These are phyloP conservation scores for Nothophytophthora sp. DNA, from an alignment of 352 stramenopile species.

Conservation along the genomic window DNA sequence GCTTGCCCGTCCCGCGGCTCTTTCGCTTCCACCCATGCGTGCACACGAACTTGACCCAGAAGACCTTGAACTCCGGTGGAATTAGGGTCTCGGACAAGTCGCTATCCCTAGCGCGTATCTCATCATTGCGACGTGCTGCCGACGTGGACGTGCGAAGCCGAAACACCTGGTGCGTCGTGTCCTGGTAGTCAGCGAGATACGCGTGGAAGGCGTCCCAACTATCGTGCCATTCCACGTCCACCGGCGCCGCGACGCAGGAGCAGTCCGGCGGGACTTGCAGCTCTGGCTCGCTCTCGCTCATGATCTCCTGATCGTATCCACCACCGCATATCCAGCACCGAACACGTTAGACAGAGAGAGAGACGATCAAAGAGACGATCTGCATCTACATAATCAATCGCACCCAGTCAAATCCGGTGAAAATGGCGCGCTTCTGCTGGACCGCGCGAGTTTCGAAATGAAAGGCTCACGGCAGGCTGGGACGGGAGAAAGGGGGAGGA, in stretches of 20 bases:
- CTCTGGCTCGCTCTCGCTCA: constrained; percentile 7
- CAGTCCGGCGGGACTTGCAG: neutral
- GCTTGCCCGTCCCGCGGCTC: constrained; percentile 2
- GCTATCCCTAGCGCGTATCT: neutral
- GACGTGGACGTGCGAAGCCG: neutral
- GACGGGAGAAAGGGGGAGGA: neutral
- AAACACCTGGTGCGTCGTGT: neutral
- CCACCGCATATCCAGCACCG: too few species aligned
- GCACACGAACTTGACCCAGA: constrained; percentile 11
- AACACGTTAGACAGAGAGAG: too few species aligned
- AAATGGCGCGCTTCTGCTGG: too few species aligned
- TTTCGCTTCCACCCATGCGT: constrained; percentile 6
- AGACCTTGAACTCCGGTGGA: constrained; percentile 1
- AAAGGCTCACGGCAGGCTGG: neutral
- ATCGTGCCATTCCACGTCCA: constrained; percentile 4
- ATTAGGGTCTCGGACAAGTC: neutral
- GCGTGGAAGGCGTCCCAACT: neutral
- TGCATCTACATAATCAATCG: too few species aligned
- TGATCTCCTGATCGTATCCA: too few species aligned
- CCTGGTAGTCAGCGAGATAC: constrained; percentile 2
- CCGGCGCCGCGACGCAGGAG: neutral
- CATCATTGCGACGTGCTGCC: neutral
- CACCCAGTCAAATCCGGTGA: too few species aligned
- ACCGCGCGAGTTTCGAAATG: constrained; percentile 1
- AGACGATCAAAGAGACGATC: too few species aligned